Evolutionary conservation across 2,329 filamentous ascomycete species (phyloP), one percentile per base, ranked within the genome.

Genomic region (Diaporthe sp.): DNA sequence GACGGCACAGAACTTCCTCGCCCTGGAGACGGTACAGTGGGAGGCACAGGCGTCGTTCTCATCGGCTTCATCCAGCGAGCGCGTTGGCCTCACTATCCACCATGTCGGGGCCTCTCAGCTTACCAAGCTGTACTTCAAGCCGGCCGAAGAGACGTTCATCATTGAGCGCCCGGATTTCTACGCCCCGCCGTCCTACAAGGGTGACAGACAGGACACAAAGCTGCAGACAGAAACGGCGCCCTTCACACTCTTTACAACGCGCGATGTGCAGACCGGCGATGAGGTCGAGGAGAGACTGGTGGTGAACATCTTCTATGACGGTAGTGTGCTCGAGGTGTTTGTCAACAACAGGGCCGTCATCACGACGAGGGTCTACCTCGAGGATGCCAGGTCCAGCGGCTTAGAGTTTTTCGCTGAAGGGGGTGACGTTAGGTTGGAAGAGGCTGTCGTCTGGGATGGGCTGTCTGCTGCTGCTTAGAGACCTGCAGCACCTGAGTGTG

Each of bases 181-280:
- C 10, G 61, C 28, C 25, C 35, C 60, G 38, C 35, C 25, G 19
- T 50, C 25, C 7, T 54, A 50, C 40, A 66, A 4, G 40, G 45
- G 33, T 22, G 54, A 50, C 22, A 33, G 30, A 33, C 9, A 35
- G 19, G 10, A 54, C 42, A 35, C 76, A 0, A 80, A 81, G 15
- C 81, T 87, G 22, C 81, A 84, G 42, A 85, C 85, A 35, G 77
- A 77, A 4, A 81, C 84, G 58, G 77, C 77, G 50, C 85, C 87
- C 0, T 87, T 88, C 72, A 89, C 87, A 0, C 81, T 89, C 0
- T 88, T 89, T 77, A 83, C 82, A 1, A 77, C 76, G 19, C 64
- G 54, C 42, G 61, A 69, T 12, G 52, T 58, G n/a, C 35, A 67
- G 12, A 76, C 76, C 33, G 71, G 76, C 4, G 70, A 77, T 3